phyloP scores from a whole-genome alignment of 2,329 filamentous ascomycete species.

The Aspergillus calidoustus region DNA sequence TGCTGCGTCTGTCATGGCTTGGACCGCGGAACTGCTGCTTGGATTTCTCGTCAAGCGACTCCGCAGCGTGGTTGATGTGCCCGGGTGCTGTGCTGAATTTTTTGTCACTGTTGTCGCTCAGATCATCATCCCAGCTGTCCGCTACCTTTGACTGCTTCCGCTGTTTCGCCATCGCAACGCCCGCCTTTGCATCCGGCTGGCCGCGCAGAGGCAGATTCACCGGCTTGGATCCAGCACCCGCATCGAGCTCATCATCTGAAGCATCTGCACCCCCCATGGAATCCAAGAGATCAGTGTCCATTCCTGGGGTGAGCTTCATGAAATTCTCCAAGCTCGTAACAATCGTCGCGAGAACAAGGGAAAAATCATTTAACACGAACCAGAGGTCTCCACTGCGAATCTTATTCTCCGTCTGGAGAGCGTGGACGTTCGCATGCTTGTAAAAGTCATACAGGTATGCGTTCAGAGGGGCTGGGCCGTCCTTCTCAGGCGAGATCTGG shows the following conservation, averaged over 20 bases:
- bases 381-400: slow-evolving; percentile 71
- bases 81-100: not conserved
- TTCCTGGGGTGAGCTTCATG: slow-evolving; percentile 28
- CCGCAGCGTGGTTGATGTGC: not conserved
- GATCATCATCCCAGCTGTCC: slow-evolving; percentile 33
- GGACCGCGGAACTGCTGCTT: not conserved
- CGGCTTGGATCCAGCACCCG: not conserved
- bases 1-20: not conserved
- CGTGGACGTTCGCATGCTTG: slow-evolving; percentile 68
- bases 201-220: not conserved
- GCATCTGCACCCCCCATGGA: slow-evolving; percentile 35
- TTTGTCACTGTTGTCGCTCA: slow-evolving; percentile 14
- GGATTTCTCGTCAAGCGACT: not conserved
- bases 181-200: not conserved
- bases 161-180: not conserved
- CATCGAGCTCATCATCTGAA: slow-evolving; percentile 28
- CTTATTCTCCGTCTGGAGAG: slow-evolving; percentile 67
- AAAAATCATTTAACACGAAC: slow-evolving; percentile 73
- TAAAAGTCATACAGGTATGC: slow-evolving; percentile 72
- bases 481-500: slow-evolving; percentile 62
- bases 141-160: slow-evolving; percentile 18
- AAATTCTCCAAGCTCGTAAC: slow-evolving; percentile 38
- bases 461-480: slow-evolving; percentile 45
- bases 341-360: slow-evolving; percentile 51
- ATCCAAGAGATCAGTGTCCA: slow-evolving; percentile 26